Evolutionary conservation across 768 basidiomycete genomes (phyloP), one percentile per base, ranked within the genome.

Genomic region (Lactarius akahatsu): DNA sequence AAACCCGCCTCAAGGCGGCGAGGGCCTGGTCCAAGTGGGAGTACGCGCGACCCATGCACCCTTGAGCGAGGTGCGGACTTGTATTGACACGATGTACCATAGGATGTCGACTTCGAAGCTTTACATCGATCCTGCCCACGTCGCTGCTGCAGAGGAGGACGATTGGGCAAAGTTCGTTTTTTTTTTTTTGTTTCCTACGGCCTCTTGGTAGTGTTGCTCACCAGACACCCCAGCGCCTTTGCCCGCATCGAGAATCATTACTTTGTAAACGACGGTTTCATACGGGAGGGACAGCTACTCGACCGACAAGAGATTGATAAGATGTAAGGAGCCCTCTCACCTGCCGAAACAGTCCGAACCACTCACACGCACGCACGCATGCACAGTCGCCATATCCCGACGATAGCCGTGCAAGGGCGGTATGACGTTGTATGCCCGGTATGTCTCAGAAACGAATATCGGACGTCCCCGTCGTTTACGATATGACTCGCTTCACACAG

Each of bases 1-100:
- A 83, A 70, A 84, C 80, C 4, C 81, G 90, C 40, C 71, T 89
- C 38, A 78, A 65, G 8, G 94, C 93, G 13, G 93, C 93, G 4
- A 90, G 84, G 72, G 91, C 92, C 3, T 96, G 94, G 93, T 80
- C 89, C 23, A 91, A 89, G 74, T 96, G 92, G 91, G 94, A 96
- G 92, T 92, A 71, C 73, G 92, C 82, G 4, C 50, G 20, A 36
- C 28, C 6, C 15, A 20, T 54, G n/a, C 3, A 40, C 56, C 56
- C 30, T 58, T 40, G 59, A n/a, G 13, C 6, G 26, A 38, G 57
- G 13, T 38, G 36, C 50, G 13, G 18, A 16, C 40, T 36, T 47
- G 9, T 26, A 26, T 55, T 47, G n/a, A 58, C 45, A 13, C 13
- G 32, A n/a, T 16, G 4, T 23, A 34, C 8, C 0, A 52, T 65